Evolutionary conservation across 169 alveolate genomes (phyloP).

Genomic region (Eimeria sp.): DNA sequence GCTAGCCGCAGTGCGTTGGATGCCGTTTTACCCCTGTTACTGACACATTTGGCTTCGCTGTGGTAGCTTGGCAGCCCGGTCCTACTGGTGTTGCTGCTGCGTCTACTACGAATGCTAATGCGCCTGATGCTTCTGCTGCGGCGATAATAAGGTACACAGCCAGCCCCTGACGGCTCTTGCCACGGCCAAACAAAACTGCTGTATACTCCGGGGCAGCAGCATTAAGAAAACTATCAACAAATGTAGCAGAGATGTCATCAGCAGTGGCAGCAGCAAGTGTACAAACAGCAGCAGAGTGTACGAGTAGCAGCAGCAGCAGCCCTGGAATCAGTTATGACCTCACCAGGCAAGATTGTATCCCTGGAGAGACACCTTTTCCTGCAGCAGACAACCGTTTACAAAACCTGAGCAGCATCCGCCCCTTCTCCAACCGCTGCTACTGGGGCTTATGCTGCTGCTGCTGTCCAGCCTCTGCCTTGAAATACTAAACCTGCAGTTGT

Average conservation of each 20-base stretch:
- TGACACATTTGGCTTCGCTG: background rate
- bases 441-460: background rate
- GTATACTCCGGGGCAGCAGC: background rate
- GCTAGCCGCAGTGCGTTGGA: background rate
- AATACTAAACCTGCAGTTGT: background rate
- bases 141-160: background rate
- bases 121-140: background rate
- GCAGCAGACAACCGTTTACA: background rate
- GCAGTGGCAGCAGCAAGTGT: background rate
- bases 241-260: background rate
- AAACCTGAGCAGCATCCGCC: background rate
- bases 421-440: background rate
- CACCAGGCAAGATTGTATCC: constrained; percentile 93
- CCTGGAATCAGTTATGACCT: background rate
- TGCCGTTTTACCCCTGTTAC: background rate
- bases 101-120: background rate
- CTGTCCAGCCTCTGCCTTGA: background rate
- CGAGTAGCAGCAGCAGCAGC: background rate
- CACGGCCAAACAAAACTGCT: background rate
- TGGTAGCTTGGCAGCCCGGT: background rate
- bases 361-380: constrained; percentile 91
- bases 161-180: background rate
- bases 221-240: background rate
- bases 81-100: background rate
- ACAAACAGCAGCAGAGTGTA: constrained; percentile 1